Evolutionary conservation across 2,329 filamentous ascomycete species (phyloP).

Genomic region (Aureobasidium melanogenum): DNA sequence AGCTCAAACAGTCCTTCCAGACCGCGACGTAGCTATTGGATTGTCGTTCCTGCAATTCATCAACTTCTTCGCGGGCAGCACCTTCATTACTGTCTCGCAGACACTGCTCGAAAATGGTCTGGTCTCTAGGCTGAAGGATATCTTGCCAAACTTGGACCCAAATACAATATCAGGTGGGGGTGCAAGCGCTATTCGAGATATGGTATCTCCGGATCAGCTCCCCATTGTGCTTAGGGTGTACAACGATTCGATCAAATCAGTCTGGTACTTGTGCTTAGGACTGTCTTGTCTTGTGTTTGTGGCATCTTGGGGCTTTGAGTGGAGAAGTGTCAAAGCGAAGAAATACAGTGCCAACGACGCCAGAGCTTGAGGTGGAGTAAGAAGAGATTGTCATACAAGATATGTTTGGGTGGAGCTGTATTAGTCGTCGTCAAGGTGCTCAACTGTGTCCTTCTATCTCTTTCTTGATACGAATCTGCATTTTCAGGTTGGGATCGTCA

Average conservation of each 20-base stretch:
- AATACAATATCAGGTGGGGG: constrained; percentile 32
- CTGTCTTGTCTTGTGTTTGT: constrained; percentile 44
- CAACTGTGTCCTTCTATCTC: not conserved
- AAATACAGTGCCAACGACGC: not conserved
- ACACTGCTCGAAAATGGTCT: constrained; percentile 36
- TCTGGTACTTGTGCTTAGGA: constrained; percentile 49
- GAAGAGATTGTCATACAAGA: not conserved
- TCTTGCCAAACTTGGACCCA: constrained; percentile 30
- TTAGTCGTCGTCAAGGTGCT: not conserved
- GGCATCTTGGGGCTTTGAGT: constrained; percentile 47
- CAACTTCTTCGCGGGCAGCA: constrained; percentile 32
- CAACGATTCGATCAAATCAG: constrained; percentile 47
- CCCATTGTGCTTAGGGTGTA: constrained; percentile 49
- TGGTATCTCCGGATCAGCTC: constrained; percentile 42
- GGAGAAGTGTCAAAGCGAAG: constrained; percentile 42
- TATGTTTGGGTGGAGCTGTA: not conserved
- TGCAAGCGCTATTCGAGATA: constrained; percentile 47
- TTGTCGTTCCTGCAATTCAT: constrained; percentile 35
- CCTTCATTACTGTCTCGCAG: constrained; percentile 35
- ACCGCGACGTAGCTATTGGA: constrained; percentile 30
- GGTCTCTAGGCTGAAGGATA: constrained; percentile 27
- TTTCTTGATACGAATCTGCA: constrained; percentile 6
- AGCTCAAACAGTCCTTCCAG: constrained; percentile 31
- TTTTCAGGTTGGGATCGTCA: constrained; percentile 14
- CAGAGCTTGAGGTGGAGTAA: not conserved